Evolutionary conservation across 768 basidiomycete genomes (phyloP), one percentile per base, ranked within the genome.

Genomic region (Tricholoma furcatifolium): DNA sequence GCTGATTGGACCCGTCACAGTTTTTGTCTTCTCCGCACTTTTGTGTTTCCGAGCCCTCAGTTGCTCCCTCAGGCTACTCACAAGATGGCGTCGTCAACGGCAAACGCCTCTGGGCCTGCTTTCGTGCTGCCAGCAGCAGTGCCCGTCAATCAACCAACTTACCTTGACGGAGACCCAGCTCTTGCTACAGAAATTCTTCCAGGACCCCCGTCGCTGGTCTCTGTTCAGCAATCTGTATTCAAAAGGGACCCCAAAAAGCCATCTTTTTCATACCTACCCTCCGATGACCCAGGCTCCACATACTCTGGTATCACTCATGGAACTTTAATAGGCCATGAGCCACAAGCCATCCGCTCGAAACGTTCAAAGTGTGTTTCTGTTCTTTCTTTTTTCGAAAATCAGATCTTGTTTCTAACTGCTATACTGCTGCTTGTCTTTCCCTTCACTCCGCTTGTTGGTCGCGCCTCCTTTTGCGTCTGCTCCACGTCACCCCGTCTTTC

Each of bases 181-280:
- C 79, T 92, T 62, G 91, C 92, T 57, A 93, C 91, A 55, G 91
- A 93, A 79, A 87, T 93, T 74, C 80, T 93, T 62, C 91, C 91
- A 65, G 91, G 90, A 21, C 91, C 91, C 54, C 91, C 91, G 47
- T 82, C 90, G 59, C 69, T 91, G 57, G 74, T 78, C 59, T 83
- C 87, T 62, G 72, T 84, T 53, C 86, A 85, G 70, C 87, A 88
- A 72, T 73, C 80, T 62, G 75, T 80, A 50, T 77, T 83, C 65
- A 88, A 86, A 74, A 84, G 87, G 66, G 90, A 93, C 75, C 84
- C 84, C 64, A 89, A 80, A 76, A 91, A 92, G 72, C 82, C 86
- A 47, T 69, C 79, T 58, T 73, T 83, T 70, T 91, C 91, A 56
- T 93, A 92, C 77, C 77, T 93, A 66, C 90, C 91, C 43, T 72